Evolutionary conservation across 2,329 filamentous ascomycete species (phyloP).

Genomic region (Phyllosticta citriasiana): DNA sequence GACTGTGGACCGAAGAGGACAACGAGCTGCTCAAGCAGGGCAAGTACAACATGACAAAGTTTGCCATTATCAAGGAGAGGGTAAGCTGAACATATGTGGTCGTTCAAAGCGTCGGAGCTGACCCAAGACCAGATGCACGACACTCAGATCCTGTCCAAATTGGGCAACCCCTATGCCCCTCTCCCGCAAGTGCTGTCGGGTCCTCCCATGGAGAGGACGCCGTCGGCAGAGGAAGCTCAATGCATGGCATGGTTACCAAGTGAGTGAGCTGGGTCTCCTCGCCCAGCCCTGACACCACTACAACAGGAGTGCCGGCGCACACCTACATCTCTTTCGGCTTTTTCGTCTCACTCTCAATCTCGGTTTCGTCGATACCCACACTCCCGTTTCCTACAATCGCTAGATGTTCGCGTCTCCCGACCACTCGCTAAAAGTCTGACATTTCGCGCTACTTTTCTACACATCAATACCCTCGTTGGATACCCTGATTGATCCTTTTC

Average conservation of each 20-base stretch:
- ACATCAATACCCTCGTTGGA: background rate
- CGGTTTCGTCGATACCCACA: background rate
- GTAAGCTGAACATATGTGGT: conserved; percentile 20
- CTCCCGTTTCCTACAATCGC: background rate
- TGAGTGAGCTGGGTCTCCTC: background rate
- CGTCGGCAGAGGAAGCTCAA: background rate
- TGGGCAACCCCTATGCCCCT: background rate
- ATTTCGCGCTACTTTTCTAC: background rate
- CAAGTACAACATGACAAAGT: conserved; percentile 44
- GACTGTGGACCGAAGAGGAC: conserved; percentile 43
- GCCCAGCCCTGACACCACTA: background rate
- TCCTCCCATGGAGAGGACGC: background rate
- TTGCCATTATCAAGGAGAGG: conserved; percentile 44
- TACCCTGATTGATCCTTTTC: background rate
- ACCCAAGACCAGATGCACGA: background rate
- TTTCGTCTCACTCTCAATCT: background rate
- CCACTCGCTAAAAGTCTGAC: background rate
- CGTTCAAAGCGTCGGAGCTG: background rate
- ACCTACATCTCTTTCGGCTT: background rate
- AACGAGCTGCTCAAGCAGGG: conserved; percentile 40
- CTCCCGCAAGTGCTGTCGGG: background rate
- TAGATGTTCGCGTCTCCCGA: background rate
- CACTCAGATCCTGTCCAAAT: background rate
- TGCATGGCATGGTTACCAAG: background rate
- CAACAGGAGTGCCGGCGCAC: background rate